Evolutionary conservation across 192 early-diverging fungal species (phyloP), one percentile per base, ranked within the genome.

Genomic region (Coemansia sp.): DNA sequence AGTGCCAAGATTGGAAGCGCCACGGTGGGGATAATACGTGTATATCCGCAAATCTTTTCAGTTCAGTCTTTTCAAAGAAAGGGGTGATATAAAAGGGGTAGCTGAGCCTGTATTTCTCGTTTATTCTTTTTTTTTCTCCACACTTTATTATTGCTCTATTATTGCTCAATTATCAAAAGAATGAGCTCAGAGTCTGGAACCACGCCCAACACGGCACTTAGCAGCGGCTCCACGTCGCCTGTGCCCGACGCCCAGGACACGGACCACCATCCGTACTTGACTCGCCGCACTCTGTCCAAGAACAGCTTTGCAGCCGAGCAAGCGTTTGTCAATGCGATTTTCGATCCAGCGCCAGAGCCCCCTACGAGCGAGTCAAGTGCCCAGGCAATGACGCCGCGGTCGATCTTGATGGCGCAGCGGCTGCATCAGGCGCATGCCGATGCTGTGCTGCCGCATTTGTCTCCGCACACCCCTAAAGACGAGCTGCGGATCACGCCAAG

Each of bases 331-430:
- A 68, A 65, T 41, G 59, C 76, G 51, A 73, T 79, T 64, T 69
- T 73, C 18, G 66, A 73, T 39, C 50, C 55, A 38, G 41, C 41
- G 41, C 32, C 32, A 10, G 7, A 35, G 32, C 32, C 32, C 9
- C 6, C 32, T 7, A 8, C 32, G 8, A 35, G 32, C 32, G 32
- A 35, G 32, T 35, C 32, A 7, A 35, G 32, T 9, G 32, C 32
- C 32, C 7, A 35, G 8, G 32, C 32, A 39, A 13, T 29, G 20
- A 55, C 37, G 14, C 76, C 70, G 20, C 66, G 64, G 22, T 78
- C 76, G 37, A 78, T 78, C 19, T 60, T 78, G 24, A 78, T 78
- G 76, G 69, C 76, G 59, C 76, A 73, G 64, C 56, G 65, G 47
- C 76, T 78, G n/a, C 51, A 57, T 12, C 66, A 68, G 35, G 76